Conservation (phyloP, 768 basidiomycete genomes). For the Crassisporium funariophilum region DNA sequence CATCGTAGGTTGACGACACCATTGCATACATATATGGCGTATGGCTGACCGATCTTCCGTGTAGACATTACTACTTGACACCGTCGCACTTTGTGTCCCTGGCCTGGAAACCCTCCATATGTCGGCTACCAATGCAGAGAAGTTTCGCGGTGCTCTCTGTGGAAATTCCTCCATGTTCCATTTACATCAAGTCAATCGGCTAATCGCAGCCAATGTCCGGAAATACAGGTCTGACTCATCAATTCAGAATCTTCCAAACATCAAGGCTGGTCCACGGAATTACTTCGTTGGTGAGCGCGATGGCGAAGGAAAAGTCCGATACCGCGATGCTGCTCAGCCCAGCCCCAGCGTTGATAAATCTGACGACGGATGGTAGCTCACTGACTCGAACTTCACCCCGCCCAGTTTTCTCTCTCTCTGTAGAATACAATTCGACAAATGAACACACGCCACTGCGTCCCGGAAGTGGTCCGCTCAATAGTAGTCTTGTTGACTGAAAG, state of each 20-base stretch:
- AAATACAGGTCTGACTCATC: conserved; percentile 1
- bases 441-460: too few species aligned
- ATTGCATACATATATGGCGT: background rate
- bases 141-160: conserved; percentile 1
- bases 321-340: too few species aligned
- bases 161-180: conserved; percentile 6
- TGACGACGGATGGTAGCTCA: too few species aligned
- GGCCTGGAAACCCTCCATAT: conserved; percentile 1
- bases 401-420: too few species aligned
- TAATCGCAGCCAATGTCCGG: conserved; percentile 1
- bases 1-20: conserved; percentile 4
- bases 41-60: background rate
- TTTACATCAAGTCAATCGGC: background rate
- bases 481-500: too few species aligned
- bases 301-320: too few species aligned
- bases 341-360: too few species aligned
- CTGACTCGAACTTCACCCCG: too few species aligned
- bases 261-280: conserved; percentile 1
- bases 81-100: conserved; percentile 1
- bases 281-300: too few species aligned
- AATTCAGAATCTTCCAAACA: conserved; percentile 3
- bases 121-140: conserved; percentile 2
- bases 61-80: conserved; percentile 9
- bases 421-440: too few species aligned
- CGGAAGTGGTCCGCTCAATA: too few species aligned